phyloP scores from a whole-genome alignment of 768 basidiomycete species.

The Nevesoporus exiguus region DNA sequence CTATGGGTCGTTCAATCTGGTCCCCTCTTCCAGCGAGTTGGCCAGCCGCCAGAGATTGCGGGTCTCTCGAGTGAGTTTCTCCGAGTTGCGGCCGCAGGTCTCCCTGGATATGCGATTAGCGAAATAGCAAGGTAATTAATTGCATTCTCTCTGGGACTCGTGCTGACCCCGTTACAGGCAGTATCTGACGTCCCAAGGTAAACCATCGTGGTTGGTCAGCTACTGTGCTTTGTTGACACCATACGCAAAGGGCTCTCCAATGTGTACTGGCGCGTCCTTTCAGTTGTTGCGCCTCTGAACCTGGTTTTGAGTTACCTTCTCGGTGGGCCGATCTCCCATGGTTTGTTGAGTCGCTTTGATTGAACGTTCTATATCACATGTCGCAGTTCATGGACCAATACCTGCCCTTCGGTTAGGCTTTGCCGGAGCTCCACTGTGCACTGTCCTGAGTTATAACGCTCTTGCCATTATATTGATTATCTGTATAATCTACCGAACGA shows the following conservation, averaged over 20 bases:
- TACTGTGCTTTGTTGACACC: not conserved
- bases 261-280: conserved; percentile 22
- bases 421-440: conserved; percentile 24
- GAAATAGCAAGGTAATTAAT: conserved; percentile 35
- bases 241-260: conserved; percentile 18
- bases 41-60: conserved; percentile 40
- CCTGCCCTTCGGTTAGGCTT: conserved; percentile 26
- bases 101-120: conserved; percentile 45
- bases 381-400: conserved; percentile 25
- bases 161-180: conserved; percentile 15
- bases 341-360: no score
- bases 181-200: conserved; percentile 22
- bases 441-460: conserved; percentile 24
- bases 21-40: conserved; percentile 35
- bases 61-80: conserved; percentile 39
- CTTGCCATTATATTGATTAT: conserved; percentile 18
- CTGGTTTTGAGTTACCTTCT: conserved; percentile 25
- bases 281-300: conserved; percentile 21
- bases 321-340: conserved; percentile 14
- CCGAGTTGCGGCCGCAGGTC: conserved; percentile 36
- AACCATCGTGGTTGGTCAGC: not conserved
- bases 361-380: not conserved
- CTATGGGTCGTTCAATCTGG: conserved; percentile 29
- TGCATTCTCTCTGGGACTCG: not conserved
- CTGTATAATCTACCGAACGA: conserved; percentile 19